Percentiles rank a stretch among this genome's conserved stretches.
Conservation (phyloP, 129 eudicot species). For the Helichrysum umbraculigerum region DNA sequence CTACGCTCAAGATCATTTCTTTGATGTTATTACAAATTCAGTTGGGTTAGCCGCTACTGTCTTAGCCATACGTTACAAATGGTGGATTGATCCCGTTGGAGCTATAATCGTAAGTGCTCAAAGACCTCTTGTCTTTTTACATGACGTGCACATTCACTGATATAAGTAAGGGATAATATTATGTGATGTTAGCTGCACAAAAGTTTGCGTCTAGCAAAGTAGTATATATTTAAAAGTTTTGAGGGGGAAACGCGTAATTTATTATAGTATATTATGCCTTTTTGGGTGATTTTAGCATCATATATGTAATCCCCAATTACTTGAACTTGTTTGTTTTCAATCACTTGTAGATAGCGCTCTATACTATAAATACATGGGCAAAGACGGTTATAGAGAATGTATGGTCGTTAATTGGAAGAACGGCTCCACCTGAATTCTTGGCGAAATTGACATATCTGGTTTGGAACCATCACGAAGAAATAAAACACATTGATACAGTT, state of each 20-base stretch:
- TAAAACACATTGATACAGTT: constrained; percentile 83
- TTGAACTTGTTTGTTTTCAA: not conserved
- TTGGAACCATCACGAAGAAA: constrained; percentile 92
- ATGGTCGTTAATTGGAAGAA: constrained; percentile 84
- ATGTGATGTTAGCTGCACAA: too few relatives aligned
- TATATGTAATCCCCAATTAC: too few relatives aligned
- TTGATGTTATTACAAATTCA: constrained; percentile 89
- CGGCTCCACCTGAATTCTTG: constrained; percentile 90
- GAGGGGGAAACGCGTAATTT: too few relatives aligned
- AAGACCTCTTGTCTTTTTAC: not conserved
- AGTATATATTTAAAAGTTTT: too few relatives aligned
- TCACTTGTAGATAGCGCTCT: constrained; percentile 68
- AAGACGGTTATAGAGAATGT: constrained; percentile 83
- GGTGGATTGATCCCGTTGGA: constrained; percentile 98
- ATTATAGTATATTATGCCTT: too few relatives aligned
- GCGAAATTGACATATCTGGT: constrained; percentile 80
- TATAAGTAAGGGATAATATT: too few relatives aligned
- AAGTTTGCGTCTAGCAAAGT: too few relatives aligned
- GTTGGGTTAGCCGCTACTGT: constrained; percentile 78
- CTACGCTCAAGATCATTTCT: constrained; percentile 90
- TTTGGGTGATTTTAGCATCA: too few relatives aligned
- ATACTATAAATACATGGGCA: constrained; percentile 86
- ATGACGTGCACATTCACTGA: not conserved
- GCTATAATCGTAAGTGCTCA: constrained; percentile 73
- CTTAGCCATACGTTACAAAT: constrained; percentile 61